Base-by-base conservation (phyloP, 768 basidiomycete species). In the Pulveroboletus sp. region DNA sequence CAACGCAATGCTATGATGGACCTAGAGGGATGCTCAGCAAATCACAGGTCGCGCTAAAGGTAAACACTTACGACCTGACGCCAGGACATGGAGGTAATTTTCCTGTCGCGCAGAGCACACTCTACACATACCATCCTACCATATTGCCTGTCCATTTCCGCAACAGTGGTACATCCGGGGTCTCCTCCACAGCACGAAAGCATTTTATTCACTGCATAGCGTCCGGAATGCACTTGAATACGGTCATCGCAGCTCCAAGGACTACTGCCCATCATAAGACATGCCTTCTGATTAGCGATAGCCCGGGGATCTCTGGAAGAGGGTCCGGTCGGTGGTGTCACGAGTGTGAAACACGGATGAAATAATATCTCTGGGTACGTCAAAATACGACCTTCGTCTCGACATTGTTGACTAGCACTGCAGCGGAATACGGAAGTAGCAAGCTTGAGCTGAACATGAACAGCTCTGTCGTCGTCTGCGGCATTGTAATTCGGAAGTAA, bases 381-480 rank as follows among this genome's bases (percentile, higher is more conserved):
- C 43, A 65, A 39, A 8, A 53, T 30, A 32, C 48, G 56, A 30
- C 46, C 55, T 50, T 51, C 46, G 30, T 33, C 17, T 36, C 50
- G 55, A 50, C 63, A 59, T 11, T 45, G 45, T 18, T 40, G 47
- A 26, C 54, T 46, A 40, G 46, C 27, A 8, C 46, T 59, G 27
- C 65, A 67, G 3, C 46, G 47, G 32, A 67, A 67, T 36, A 67
- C 47, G 30, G 65, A 68, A 2, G 63, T 52, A 24, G 67, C 63
- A 44, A 67, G 63, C 31, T 49, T 62, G 42, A 65, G 67, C 15
- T 12, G 60, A 26, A 57, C 41, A 41, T 50, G 47, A n/a, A 58
- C 42, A 26, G 40, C 33, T 46, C 55, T 47, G n/a, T 54, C 60
- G 15, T 56, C 50, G 9, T 60, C 58, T 3, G 50, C 55, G 15